Percentiles rank a stretch among this genome's conserved stretches.
Conservation (phyloP, 371 early-diverging fungal genomes). For the Lichtheimia corymbifera region DNA sequence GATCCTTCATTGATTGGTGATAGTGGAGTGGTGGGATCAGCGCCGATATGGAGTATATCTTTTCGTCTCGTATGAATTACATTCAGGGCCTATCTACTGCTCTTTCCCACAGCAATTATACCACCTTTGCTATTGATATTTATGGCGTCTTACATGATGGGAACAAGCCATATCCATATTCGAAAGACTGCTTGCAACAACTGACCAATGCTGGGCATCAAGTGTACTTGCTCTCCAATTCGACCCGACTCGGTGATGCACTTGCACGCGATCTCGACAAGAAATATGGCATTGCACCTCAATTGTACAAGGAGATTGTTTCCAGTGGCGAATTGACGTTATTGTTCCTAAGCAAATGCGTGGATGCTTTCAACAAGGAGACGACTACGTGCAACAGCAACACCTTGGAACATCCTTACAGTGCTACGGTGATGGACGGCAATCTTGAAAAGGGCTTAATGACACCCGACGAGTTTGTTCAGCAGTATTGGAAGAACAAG, state of each 20-base stretch:
- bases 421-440: slow-evolving; percentile 2
- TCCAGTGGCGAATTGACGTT: slow-evolving; percentile 45
- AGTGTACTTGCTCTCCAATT: slow-evolving; percentile 42
- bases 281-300: slow-evolving; percentile 27
- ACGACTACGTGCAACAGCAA: neutral
- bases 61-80: neutral
- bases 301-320: slow-evolving; percentile 30
- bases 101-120: slow-evolving; percentile 18
- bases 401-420: neutral
- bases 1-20: too few species aligned
- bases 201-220: slow-evolving; percentile 18
- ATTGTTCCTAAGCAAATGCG: slow-evolving; percentile 26
- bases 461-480: slow-evolving; percentile 26
- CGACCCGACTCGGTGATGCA: slow-evolving; percentile 33
- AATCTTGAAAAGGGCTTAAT: slow-evolving; percentile 12
- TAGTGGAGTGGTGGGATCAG: too few species aligned
- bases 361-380: neutral
- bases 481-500: slow-evolving; percentile 23
- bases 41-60: too few species aligned
- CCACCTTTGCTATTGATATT: slow-evolving; percentile 46
- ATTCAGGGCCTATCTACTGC: neutral
- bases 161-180: slow-evolving; percentile 29
- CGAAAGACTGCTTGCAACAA: slow-evolving; percentile 23
- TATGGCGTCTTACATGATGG: slow-evolving; percentile 53
- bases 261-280: slow-evolving; percentile 28